Base-by-base conservation (phyloP, 148 eudicot genomes). In the Rhododendron williamsianum region DNA sequence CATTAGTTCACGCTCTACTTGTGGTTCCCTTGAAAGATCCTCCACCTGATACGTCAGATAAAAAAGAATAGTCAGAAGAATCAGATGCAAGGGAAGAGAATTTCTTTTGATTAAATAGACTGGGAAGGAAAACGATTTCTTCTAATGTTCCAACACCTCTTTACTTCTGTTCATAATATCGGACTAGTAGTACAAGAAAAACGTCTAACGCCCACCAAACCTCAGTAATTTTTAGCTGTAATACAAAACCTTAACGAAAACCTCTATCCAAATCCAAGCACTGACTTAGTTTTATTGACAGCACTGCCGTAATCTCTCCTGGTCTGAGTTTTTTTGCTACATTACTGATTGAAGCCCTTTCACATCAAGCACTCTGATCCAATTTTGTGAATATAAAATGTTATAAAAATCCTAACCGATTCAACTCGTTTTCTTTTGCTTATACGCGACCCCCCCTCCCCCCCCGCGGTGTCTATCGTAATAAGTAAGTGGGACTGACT, bases 1-100 rank as follows among this genome's bases (percentile, higher is more conserved):
- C 96, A 96, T 92, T 80, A 96, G 86, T 89, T 96, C 98, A 84
- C 98, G 93, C 90, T 94, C 98, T 81, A 96, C 98, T 78, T 94
- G 98, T 35, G 98, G 91, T 86, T 93, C 95, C 83, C 79, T 92
- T 4, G 98, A 96, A 77, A 96, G 85, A 89, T 96, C 98, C 89
- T 94, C 98, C 43, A 96, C 98, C 98, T 91, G 83, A 41, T 27
- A 79, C 46, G 79, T 76, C 56, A 84, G 15, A 87, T 10, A 46
- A 67, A 18, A 72, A 65, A 23, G 52, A 56, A 60, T 21, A 46
- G 19, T 19, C 80, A 41, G 45, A 45, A 72, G 8, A 72, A 21
- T 46, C 6, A n/a, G 3, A 56, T 23, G 30, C 56, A 48, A 77
- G 30, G 12, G 12, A 81, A 49, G 54, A 36, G 60, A 46, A 46